phyloP scores from a whole-genome alignment of 352 stramenopile genomes.

The Halophytophthora polymorphica region DNA sequence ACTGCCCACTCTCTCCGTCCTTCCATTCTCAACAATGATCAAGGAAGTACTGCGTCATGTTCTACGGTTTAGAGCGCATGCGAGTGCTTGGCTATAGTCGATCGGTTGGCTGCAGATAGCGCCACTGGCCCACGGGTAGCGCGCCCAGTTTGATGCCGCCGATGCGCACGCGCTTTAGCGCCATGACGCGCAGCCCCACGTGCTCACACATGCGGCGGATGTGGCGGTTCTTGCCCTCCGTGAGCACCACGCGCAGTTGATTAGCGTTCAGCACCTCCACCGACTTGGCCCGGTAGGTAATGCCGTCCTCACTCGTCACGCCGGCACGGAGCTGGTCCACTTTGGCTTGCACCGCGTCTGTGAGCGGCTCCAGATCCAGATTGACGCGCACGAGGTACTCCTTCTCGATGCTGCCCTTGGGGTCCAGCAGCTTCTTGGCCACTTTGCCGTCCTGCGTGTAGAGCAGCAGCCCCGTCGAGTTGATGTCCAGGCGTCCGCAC shows the following conservation, averaged over 20 bases:
- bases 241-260: conserved; percentile 87
- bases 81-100: conserved; percentile 27
- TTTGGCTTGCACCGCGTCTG: conserved; percentile 26
- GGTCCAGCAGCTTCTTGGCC: conserved; percentile 77
- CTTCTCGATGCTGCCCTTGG: conserved; percentile 70
- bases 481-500: conserved; percentile 77
- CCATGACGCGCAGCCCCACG: conserved; percentile 87
- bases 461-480: conserved; percentile 77
- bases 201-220: conserved; percentile 95
- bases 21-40: too few species aligned
- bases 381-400: conserved; percentile 84
- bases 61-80: conserved; percentile 4
- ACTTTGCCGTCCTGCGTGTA: conserved; percentile 81
- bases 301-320: conserved; percentile 51
- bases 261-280: conserved; percentile 81
- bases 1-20: too few species aligned
- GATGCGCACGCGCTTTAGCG: conserved; percentile 91
- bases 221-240: conserved; percentile 94
- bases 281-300: conserved; percentile 74
- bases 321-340: conserved; percentile 46
- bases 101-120: conserved; percentile 73
- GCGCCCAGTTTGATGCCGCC: conserved; percentile 80
- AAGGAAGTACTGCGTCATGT: neutral
- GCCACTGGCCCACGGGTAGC: conserved; percentile 72
- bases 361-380: conserved; percentile 42